Base-by-base conservation (phyloP, 805 yeast genomes). In the Lachancea mirantina region DNA sequence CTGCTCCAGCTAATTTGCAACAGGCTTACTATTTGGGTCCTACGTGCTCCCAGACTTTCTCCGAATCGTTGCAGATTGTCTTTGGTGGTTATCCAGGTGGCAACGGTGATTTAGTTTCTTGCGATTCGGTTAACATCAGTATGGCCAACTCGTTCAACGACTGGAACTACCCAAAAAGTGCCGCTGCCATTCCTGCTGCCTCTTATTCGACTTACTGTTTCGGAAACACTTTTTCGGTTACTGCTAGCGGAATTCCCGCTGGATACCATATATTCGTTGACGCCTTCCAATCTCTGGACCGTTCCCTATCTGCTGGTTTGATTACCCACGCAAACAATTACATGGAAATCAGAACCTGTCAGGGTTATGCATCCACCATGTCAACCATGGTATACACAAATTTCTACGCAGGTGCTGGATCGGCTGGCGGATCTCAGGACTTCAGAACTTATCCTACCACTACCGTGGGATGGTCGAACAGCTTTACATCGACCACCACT, bases 121-220 rank as follows among this genome's bases (percentile, higher is more conserved):
- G 44, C 17, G 18, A 27, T 7, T 23, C 29, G 16, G 39, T 38
- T 9, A 18, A 18, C 5, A 14, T 40, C 23, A 23, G 27, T 16
- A 40, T 40, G 41, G 39, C 44, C 8, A 36, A 34, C 19, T 14
- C 32, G 9, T 40, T 40, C 26, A 40, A 40, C 24, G 35, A 25
- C 8, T 40, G 39, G 39, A 31, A 34, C 30, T 24, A 26, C 33
- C 41, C 44, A 5, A 30, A 30, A 22, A 31, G 26, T 24, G 39
- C 44, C 5, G 35, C 25, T 5, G 30, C 25, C 9, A 26, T 38
- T n/a, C 41, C 41, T 4, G 25, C 35, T n/a, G 19, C 13, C 10
- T 27, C 39, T 2, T 39, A 38, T n/a, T 26, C 32, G 1, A 22
- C 26, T 13, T 25, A 33, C 13, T 40, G 44, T 30, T 23, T 24